phyloP scores from a whole-genome alignment of 2,329 filamentous ascomycete genomes.

The Ophiostoma sp. region DNA sequence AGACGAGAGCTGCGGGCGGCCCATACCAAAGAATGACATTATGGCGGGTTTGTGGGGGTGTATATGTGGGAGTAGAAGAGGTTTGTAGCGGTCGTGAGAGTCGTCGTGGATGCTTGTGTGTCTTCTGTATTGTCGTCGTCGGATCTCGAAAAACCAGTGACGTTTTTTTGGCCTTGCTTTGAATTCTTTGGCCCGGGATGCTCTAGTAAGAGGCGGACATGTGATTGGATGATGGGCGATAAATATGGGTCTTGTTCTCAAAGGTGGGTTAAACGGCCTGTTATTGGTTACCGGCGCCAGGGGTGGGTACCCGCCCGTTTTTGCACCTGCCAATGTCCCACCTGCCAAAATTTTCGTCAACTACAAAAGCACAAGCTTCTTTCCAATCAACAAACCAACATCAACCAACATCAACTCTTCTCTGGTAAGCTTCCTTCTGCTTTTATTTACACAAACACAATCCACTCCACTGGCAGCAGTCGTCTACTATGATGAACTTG shows the following conservation, averaged over 20 bases:
- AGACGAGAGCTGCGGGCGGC: conserved; percentile 79
- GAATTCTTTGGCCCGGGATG: conserved; percentile 1
- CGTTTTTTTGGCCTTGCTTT: conserved; percentile 17
- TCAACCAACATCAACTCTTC: background rate
- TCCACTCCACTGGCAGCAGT: background rate
- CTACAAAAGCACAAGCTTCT: background rate
- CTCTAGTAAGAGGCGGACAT: background rate
- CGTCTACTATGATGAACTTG: conserved; percentile 49
- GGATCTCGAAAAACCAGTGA: conserved; percentile 12
- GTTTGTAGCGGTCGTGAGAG: background rate
- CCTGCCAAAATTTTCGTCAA: background rate
- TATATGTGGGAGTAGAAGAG: background rate
- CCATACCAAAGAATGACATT: conserved; percentile 42
- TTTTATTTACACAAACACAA: no score
- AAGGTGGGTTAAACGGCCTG: background rate
- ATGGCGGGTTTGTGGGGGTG: background rate
- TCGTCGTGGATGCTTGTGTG: background rate
- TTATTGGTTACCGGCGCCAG: background rate
- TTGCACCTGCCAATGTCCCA: background rate
- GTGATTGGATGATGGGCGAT: background rate
- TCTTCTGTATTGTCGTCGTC: background rate
- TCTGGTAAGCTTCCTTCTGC: background rate
- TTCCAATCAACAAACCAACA: background rate
- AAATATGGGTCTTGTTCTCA: background rate
- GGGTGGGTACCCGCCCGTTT: background rate